Percentiles rank a stretch among this genome's conserved stretches.
phyloP scores from a whole-genome alignment of 2,329 filamentous ascomycete genomes.

The Talaromyces sp. region DNA sequence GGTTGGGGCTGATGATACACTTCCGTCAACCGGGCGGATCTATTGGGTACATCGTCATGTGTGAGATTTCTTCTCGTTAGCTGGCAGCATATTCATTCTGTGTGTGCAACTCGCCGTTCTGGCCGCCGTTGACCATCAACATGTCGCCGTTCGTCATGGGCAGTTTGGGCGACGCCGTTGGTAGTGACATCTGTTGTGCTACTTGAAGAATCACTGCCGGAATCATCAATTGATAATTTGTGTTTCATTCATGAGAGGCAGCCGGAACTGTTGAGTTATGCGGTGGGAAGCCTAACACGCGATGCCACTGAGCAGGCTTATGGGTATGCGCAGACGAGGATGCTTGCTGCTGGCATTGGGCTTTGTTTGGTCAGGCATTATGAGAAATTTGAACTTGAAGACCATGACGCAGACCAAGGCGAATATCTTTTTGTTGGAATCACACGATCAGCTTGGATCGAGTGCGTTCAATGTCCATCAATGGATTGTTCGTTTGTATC shows the following conservation, averaged over 20 bases:
- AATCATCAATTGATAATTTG: background rate
- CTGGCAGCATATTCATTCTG: conserved; percentile 51
- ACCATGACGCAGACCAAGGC: background rate
- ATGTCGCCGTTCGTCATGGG: conserved; percentile 44
- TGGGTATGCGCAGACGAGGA: conserved; percentile 41
- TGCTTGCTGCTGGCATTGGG: conserved; percentile 34
- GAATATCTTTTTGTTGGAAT: background rate
- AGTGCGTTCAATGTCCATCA: background rate
- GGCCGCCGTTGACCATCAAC: conserved; percentile 50
- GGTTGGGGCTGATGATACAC: conserved; percentile 51
- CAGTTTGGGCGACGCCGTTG: conserved; percentile 34
- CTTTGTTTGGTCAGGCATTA: conserved; percentile 17
- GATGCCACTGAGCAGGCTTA: conserved; percentile 45
- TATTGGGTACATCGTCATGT: conserved; percentile 53
- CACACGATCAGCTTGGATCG: background rate
- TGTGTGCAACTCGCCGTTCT: conserved; percentile 53
- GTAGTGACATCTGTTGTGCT: conserved; percentile 28
- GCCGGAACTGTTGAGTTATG: conserved; percentile 28
- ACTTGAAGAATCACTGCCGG: conserved; percentile 45
- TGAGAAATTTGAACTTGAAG: background rate
- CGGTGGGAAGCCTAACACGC: conserved; percentile 37
- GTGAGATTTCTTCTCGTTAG: conserved; percentile 54
- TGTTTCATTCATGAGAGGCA: conserved; percentile 18
- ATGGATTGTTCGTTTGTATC: background rate
- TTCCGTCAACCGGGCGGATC: conserved; percentile 47